Evolutionary conservation across 768 basidiomycete genomes (phyloP).

Genomic region (Mycena vitilis): DNA sequence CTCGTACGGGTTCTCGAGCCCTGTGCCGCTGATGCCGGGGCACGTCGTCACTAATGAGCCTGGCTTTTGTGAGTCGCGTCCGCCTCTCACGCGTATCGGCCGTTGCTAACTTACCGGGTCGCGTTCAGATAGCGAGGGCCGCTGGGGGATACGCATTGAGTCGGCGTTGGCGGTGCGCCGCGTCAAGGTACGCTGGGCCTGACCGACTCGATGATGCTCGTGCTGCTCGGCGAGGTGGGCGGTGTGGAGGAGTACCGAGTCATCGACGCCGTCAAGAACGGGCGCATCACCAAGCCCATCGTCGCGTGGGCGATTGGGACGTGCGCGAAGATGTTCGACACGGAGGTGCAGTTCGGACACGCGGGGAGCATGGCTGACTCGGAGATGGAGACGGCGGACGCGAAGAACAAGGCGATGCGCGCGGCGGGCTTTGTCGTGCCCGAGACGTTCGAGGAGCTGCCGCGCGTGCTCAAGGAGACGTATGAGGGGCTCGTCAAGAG

Average conservation of each 20-base stretch:
- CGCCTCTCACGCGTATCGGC: slow-evolving; percentile 28
- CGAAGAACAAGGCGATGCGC: slow-evolving; percentile 97
- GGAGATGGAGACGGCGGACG: slow-evolving; percentile 96
- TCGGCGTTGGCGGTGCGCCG: slow-evolving; percentile 82
- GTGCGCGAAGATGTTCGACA: slow-evolving; percentile 99
- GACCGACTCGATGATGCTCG: slow-evolving; percentile 72
- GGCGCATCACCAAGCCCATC: slow-evolving; percentile 97
- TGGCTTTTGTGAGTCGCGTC: slow-evolving; percentile 78
- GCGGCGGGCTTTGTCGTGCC: slow-evolving; percentile 97
- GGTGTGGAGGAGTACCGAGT: slow-evolving; percentile 99
- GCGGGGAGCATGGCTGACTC: slow-evolving; percentile 99
- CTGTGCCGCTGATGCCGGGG: slow-evolving; percentile 80
- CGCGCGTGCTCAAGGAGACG: slow-evolving; percentile 83
- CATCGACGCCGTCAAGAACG: slow-evolving; percentile 95
- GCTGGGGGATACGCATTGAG: slow-evolving; percentile 94
- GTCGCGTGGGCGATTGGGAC: slow-evolving; percentile 99
- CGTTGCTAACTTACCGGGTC: slow-evolving; percentile 27
- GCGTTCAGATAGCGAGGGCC: slow-evolving; percentile 72
- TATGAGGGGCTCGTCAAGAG: slow-evolving; percentile 83
- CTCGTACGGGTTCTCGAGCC: slow-evolving; percentile 79
- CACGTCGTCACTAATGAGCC: slow-evolving; percentile 96
- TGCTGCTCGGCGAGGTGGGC: slow-evolving; percentile 98
- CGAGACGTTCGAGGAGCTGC: slow-evolving; percentile 97
- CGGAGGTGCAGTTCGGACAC: slow-evolving; percentile 99
- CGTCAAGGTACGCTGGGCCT: slow-evolving; percentile 57